Conservation (phyloP, 208 protist genomes). For the Wallacemonas sp. region DNA sequence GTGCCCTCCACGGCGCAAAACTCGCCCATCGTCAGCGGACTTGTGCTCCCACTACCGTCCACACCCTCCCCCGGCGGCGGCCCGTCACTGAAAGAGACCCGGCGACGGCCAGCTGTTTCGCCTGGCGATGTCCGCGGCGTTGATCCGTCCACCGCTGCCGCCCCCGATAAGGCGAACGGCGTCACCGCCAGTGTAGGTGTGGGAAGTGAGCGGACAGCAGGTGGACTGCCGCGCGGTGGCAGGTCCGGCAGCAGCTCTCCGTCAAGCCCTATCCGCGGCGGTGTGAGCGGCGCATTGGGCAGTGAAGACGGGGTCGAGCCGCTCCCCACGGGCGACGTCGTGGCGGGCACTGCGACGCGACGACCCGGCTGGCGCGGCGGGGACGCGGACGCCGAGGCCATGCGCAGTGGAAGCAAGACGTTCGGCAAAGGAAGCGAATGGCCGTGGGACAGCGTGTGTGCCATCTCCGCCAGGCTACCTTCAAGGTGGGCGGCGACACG, state of each 20-base stretch:
- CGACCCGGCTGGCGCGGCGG: not conserved
- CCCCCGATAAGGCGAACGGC: not conserved
- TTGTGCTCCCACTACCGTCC: not conserved
- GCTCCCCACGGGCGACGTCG: not conserved
- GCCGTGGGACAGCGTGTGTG: not conserved
- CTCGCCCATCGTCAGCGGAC: no score
- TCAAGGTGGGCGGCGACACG: not conserved
- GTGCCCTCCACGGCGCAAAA: no score
- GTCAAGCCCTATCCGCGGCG: no score
- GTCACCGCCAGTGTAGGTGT: no score
- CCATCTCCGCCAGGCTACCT: not conserved
- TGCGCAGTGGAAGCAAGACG: not conserved
- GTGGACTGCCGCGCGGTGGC: no score
- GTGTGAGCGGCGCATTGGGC: not conserved
- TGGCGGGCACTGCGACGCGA: not conserved
- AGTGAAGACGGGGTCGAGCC: not conserved
- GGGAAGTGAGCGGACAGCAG: no score
- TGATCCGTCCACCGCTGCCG: not conserved
- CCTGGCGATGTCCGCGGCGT: not conserved
- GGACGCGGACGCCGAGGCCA: not conserved
- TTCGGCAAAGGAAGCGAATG: not conserved
- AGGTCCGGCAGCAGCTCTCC: no score
- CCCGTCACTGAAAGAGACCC: conserved; percentile 4
- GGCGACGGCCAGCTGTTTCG: not conserved
- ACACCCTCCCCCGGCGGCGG: not conserved